Evolutionary conservation across 768 basidiomycete genomes (phyloP), one percentile per base, ranked within the genome.

Genomic region (Daedaleopsis sinensis): DNA sequence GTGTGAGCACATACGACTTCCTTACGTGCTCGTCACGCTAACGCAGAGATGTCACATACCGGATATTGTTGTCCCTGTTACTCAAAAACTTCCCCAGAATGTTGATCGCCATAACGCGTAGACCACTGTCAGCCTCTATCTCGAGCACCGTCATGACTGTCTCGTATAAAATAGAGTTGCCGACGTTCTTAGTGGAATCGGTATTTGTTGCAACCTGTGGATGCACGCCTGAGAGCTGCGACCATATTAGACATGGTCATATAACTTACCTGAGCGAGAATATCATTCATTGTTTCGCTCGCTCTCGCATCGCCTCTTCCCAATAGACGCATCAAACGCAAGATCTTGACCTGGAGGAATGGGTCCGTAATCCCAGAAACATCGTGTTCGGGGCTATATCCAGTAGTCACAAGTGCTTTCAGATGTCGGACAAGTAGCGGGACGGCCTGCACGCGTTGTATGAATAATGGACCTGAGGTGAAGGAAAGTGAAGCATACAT

Each of bases 71-170:
- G 72, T 99, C 97, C 37, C 93, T 84, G 76, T 99, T 99, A 72
- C 93, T 90, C 72, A 99, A 79, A 79, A 98, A 98, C 76, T 98
- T 98, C 57, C 97, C 97, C 37, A 99, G 83, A 59, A 98, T 98
- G 73, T 99, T 99, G 75, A 99, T 99, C 0, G 97, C 97, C 97
- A 99, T 98, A 48, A 98, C 96, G 1, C 97, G 89, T 21, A 99
- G 78, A 19, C 95, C 94, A 44, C 87, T 90, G 72, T 99, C 97
- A 12, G 97, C 96, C 70, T 99, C 95, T 63, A 98, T 98, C 66
- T 99, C 96, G 50, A 99, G 81, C 18, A 99, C 90, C 1, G 96
- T 94, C 64, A 98, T 81, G 7, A 98, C 96, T 0, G 96, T 96
- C 77, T 99, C 97, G 73, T 99, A 99, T 36, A 99, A 76, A 64